These are phyloP conservation scores for Pseudozyma thailandica DNA, from an alignment of 1,284 basidiomycete species.

Conservation along the genomic window DNA sequence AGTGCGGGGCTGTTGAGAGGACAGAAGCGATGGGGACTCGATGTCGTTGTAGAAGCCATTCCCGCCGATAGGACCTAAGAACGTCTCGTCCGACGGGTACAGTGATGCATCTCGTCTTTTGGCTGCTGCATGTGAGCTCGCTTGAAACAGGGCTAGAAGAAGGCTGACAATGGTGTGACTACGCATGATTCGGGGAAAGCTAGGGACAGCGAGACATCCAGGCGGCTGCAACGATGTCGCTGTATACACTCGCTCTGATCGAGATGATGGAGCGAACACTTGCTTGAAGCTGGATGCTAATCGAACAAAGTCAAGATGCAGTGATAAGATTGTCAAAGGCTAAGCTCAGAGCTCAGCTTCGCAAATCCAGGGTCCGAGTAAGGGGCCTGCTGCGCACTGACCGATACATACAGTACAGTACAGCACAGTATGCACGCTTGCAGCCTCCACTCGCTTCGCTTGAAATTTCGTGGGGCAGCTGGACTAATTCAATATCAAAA, in stretches of 20 bases:
- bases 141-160: not conserved
- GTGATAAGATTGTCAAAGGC: not conserved
- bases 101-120: too few relatives aligned
- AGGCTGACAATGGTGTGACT: not conserved
- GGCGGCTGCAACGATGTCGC: not conserved
- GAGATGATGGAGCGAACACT: too few relatives aligned
- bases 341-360: not conserved
- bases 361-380: constrained; percentile 1
- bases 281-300: not conserved
- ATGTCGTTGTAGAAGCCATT: constrained; percentile 1
- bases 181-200: not conserved
- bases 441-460: too few relatives aligned
- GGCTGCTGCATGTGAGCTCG: not conserved
- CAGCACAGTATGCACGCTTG: too few relatives aligned
- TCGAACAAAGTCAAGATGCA: not conserved
- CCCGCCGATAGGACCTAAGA: not conserved
- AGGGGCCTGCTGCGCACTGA: not conserved
- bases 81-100: too few relatives aligned
- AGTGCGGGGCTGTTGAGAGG: constrained; percentile 9
- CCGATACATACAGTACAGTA: too few relatives aligned
- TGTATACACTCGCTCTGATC: not conserved
- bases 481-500: too few relatives aligned
- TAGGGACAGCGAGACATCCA: not conserved
- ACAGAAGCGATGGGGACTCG: too few relatives aligned
- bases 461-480: too few relatives aligned